Percentiles rank a stretch among this genome's conserved stretches.
These are phyloP conservation scores for Helicocarpus griseus DNA, from an alignment of 2,329 filamentous ascomycete species.

Conservation along the genomic window DNA sequence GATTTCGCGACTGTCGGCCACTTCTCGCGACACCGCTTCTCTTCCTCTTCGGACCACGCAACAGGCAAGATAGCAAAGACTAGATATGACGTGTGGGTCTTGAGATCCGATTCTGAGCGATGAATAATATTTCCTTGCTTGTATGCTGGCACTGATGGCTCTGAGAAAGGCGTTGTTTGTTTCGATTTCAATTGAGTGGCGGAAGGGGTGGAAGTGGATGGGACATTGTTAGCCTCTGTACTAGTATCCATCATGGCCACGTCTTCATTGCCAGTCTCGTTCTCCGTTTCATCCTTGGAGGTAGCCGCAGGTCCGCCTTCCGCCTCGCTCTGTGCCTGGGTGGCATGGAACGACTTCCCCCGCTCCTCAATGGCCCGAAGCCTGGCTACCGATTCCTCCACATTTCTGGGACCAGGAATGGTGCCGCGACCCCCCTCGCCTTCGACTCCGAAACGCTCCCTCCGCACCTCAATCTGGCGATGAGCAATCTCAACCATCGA, in stretches of 20 bases:
- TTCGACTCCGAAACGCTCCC: slow-evolving; percentile 68
- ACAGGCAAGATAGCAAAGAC: slow-evolving; percentile 85
- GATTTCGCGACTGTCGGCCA: slow-evolving; percentile 45
- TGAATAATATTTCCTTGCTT: slow-evolving; percentile 70
- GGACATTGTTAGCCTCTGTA: slow-evolving; percentile 4
- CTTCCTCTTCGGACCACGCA: slow-evolving; percentile 76
- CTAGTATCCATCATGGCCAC: neutral
- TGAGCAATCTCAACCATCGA: slow-evolving; percentile 86
- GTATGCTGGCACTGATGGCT: slow-evolving; percentile 43
- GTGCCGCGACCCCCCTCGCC: slow-evolving; percentile 60
- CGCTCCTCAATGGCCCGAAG: slow-evolving; percentile 64
- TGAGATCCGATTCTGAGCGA: slow-evolving; percentile 75
- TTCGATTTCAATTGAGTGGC: neutral
- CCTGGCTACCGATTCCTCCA: slow-evolving; percentile 67
- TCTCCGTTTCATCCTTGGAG: slow-evolving; percentile 14
- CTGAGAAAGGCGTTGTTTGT: neutral
- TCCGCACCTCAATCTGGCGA: slow-evolving; percentile 66
- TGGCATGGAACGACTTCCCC: slow-evolving; percentile 53
- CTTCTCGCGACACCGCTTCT: slow-evolving; percentile 54
- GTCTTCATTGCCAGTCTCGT: slow-evolving; percentile 21
- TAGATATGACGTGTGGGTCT: slow-evolving; percentile 95
- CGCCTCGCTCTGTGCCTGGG: slow-evolving; percentile 17
- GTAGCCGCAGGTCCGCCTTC: slow-evolving; percentile 13
- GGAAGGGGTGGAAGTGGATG: neutral
- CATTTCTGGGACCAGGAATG: slow-evolving; percentile 55